A percentile compares a stretch with the other conserved stretches of the same genome.
These are phyloP conservation scores for Beauveria medogensis DNA, from an alignment of 2,329 filamentous ascomycete species.

Conservation along the genomic window DNA sequence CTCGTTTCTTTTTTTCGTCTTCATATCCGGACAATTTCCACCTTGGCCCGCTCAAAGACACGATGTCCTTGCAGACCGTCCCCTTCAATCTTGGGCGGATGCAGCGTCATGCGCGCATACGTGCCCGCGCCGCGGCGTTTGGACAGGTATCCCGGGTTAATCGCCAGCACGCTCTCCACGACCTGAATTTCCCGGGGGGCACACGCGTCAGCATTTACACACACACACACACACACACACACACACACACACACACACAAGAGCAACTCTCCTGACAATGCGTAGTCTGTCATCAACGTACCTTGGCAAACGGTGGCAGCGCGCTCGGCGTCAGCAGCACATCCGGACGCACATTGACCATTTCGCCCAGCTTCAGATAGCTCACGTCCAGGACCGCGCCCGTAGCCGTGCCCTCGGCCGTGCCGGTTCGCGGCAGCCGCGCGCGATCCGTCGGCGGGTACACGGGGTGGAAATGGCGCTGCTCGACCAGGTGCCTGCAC, in stretches of 20 bases:
- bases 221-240: too few relatives aligned
- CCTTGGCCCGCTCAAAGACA: slow-evolving; percentile 73
- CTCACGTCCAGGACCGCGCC: slow-evolving; percentile 76
- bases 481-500: slow-evolving; percentile 72
- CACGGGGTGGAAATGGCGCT: slow-evolving; percentile 83
- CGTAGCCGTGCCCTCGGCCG: slow-evolving; percentile 50
- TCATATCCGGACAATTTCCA: slow-evolving; percentile 77
- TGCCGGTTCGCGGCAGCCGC: slow-evolving; percentile 57
- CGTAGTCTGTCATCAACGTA: slow-evolving; percentile 30
- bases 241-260: neutral
- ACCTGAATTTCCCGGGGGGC: slow-evolving; percentile 46
- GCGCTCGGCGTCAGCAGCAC: slow-evolving; percentile 75
- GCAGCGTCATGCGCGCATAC: slow-evolving; percentile 70
- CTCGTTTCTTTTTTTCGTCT: neutral
- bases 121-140: slow-evolving; percentile 81
- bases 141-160: slow-evolving; percentile 84
- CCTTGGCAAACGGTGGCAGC: slow-evolving; percentile 81
- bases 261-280: too few relatives aligned
- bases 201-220: neutral
- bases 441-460: slow-evolving; percentile 72
- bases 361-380: slow-evolving; percentile 84
- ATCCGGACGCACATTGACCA: slow-evolving; percentile 79
- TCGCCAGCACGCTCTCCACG: slow-evolving; percentile 77
- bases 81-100: slow-evolving; percentile 54
- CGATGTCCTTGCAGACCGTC: slow-evolving; percentile 63